These are phyloP conservation scores for Fimicolochytrium jonesii DNA, from an alignment of 192 early-diverging fungal genomes.

Conservation along the genomic window DNA sequence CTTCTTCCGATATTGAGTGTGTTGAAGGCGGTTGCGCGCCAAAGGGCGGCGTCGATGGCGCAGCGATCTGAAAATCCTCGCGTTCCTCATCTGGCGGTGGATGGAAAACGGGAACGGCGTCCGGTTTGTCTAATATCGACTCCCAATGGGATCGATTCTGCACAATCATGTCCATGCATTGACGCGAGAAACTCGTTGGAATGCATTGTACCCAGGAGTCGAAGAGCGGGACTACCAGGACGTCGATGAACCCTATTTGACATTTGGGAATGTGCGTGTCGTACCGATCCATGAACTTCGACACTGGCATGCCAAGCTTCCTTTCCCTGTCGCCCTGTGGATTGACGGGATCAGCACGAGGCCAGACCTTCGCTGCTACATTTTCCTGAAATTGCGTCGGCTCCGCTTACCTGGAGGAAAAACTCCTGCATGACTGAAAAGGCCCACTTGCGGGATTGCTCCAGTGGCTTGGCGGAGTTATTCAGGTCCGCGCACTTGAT, in stretches of 20 bases:
- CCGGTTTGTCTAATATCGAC: constrained; percentile 38
- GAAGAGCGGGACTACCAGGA: constrained; percentile 51
- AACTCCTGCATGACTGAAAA: constrained; percentile 56
- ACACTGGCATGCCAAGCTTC: constrained; percentile 48
- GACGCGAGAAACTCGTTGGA: constrained; percentile 36
- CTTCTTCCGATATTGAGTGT: neutral
- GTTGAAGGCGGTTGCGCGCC: neutral
- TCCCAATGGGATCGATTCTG: constrained; percentile 49
- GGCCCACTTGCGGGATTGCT: constrained; percentile 43
- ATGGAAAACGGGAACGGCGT: constrained; percentile 28
- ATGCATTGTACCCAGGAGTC: constrained; percentile 46
- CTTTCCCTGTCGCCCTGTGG: constrained; percentile 49
- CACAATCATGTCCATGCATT: constrained; percentile 44
- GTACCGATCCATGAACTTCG: constrained; percentile 58
- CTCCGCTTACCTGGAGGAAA: constrained; percentile 49
- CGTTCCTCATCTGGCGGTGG: constrained; percentile 7
- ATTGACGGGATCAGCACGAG: no score
- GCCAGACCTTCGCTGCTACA: no score
- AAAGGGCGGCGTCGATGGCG: constrained; percentile 20
- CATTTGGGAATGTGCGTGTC: constrained; percentile 59
- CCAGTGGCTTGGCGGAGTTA: constrained; percentile 48
- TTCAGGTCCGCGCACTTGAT: constrained; percentile 59
- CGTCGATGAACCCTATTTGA: constrained; percentile 59
- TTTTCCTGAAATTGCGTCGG: no score
- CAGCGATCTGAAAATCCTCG: constrained; percentile 7